Base-by-base conservation (phyloP, 345 rosid genomes). In the Rhizophora apiculata region DNA sequence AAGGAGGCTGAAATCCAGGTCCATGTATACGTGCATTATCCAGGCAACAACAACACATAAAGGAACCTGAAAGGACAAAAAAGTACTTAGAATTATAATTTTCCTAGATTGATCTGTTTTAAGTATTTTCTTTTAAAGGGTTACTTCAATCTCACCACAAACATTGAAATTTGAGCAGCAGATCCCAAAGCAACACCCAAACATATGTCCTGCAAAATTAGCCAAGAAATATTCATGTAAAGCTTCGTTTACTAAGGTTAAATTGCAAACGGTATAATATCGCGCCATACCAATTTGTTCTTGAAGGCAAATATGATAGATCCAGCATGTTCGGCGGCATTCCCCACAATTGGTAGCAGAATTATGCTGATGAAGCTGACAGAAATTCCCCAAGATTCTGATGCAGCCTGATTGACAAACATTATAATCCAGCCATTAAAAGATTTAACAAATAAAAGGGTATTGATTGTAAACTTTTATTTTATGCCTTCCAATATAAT, bases 301-400 rank as follows among this genome's bases (percentile, higher is more conserved):
- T 90, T 92, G 77, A 78, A 87, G 63, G 96, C 98, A 49, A 93
- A 93, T 24, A 90, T 90, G 78, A 90, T 76, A 2, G 98, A 88
- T 57, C 98, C 98, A 32, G 98, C 97, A 71, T 93, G 98, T 63
- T 93, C 97, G 6, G 97, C 98, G n/a, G 98, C 98, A 77, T 93
- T 93, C 39, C 98, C 98, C 60, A 90, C 96, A 10, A 93, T 90
- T 2, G 98, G 98, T 34, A 93, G 82, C 81, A 93, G 61, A 55
- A 93, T 93, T 32, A 89, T 88, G 83, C 97, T 86, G 80, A 90
- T 89, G 65, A 93, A 93, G 78, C 86, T 88, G 6, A 93, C 82
- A 19, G 98, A 85, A 70, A 93, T 85, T 15, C 98, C 96, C 98
- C 96, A 90, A 21, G 97, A 83, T 39, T 81, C 88, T 37, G 98